phyloP scores from a whole-genome alignment of 148 eudicot species.

The Chenopodium berlandieri region DNA sequence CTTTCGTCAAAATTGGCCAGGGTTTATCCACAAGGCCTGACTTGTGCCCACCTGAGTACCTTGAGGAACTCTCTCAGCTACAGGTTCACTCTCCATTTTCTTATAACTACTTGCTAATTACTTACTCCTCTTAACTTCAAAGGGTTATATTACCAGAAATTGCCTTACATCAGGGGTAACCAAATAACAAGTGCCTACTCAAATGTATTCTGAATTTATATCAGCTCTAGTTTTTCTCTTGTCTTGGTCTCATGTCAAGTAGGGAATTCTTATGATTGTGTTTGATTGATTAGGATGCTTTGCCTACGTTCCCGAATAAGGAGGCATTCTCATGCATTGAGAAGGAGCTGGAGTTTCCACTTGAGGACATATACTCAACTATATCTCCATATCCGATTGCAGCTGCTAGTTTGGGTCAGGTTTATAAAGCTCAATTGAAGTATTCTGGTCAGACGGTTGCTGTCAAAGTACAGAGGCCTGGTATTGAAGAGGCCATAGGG shows the following conservation, averaged over 20 bases:
- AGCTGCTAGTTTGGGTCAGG: constrained; percentile 99
- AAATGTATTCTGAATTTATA: neutral
- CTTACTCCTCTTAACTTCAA: no score
- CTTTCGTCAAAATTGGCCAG: constrained; percentile 96
- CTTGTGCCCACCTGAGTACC: constrained; percentile 86
- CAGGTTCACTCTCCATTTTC: constrained; percentile 45
- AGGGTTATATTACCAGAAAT: neutral
- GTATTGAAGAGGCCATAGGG: constrained; percentile 95
- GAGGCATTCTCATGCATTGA: constrained; percentile 94
- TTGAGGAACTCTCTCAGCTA: constrained; percentile 90
- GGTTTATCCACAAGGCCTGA: constrained; percentile 98
- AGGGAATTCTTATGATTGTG: constrained; percentile 10
- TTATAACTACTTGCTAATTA: neutral
- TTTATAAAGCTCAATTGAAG: constrained; percentile 89
- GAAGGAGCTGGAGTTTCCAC: constrained; percentile 76
- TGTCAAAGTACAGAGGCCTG: constrained; percentile 99
- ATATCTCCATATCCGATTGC: constrained; percentile 93
- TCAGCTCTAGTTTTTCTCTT: neutral
- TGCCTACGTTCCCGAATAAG: constrained; percentile 91
- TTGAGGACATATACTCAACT: constrained; percentile 73
- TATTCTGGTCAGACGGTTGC: constrained; percentile 89
- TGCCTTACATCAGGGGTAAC: neutral
- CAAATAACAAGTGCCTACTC: no score
- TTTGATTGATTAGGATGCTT: constrained; percentile 71
- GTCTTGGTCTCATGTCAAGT: neutral